phyloP scores from a whole-genome alignment of 1,284 basidiomycete genomes.

The Cryptococcus sp. region DNA sequence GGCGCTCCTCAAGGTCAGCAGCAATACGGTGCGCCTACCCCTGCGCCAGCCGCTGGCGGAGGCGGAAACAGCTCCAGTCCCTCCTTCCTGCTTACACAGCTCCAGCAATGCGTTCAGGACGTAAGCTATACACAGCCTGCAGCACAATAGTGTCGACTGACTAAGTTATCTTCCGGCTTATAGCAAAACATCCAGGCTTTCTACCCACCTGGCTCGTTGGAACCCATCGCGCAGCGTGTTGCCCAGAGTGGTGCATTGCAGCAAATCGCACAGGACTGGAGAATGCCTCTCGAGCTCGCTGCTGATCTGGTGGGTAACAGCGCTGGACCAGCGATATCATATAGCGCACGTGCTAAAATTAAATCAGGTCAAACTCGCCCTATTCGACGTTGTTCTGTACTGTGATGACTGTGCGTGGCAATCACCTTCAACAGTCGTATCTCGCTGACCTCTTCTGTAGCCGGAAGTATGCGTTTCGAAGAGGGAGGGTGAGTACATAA shows the following conservation, averaged over 20 bases:
- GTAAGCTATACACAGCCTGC: slow-evolving; percentile 28
- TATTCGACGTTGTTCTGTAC: slow-evolving; percentile 53
- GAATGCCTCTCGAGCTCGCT: slow-evolving; percentile 54
- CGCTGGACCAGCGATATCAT: too few relatives aligned
- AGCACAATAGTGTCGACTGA: neutral
- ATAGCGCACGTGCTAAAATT: too few relatives aligned
- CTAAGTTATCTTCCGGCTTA: neutral
- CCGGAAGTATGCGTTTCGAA: slow-evolving; percentile 54
- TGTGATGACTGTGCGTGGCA: slow-evolving; percentile 46
- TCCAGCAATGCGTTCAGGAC: slow-evolving; percentile 53
- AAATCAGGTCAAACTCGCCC: slow-evolving; percentile 45
- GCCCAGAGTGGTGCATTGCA: slow-evolving; percentile 50
- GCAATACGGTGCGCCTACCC: slow-evolving; percentile 24
- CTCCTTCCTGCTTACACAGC: slow-evolving; percentile 31
- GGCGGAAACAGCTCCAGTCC: slow-evolving; percentile 28
- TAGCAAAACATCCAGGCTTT: slow-evolving; percentile 55
- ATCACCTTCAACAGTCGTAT: too few relatives aligned
- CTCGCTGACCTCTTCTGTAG: too few relatives aligned
- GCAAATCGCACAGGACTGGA: slow-evolving; percentile 53
- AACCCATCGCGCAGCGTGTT: slow-evolving; percentile 53
- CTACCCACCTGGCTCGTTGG: slow-evolving; percentile 54
- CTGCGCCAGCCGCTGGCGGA: slow-evolving; percentile 19
- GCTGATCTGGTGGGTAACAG: slow-evolving; percentile 44
- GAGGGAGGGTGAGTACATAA: slow-evolving; percentile 26
- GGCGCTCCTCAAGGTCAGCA: slow-evolving; percentile 21